phyloP scores from a whole-genome alignment of 768 basidiomycete genomes.

The Auricularia auricula-judae region DNA sequence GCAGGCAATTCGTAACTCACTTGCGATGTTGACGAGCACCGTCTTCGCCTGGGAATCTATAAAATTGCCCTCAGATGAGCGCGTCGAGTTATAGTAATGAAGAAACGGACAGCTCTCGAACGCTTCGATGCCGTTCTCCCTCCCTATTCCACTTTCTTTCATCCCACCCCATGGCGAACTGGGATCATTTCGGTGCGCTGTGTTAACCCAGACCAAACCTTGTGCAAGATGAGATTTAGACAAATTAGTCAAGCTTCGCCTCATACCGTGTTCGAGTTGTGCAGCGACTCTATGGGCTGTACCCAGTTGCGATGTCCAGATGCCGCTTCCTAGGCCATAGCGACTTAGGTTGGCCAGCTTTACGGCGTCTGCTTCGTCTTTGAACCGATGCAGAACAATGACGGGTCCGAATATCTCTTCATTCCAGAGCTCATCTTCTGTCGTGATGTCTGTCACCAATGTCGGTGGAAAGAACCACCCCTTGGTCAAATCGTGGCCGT shows the following conservation, averaged over 20 bases:
- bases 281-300: conserved; percentile 65
- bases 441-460: conserved; percentile 46
- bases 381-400: conserved; percentile 51
- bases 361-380: conserved; percentile 55
- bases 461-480: conserved; percentile 80
- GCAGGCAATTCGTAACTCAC: too few species aligned
- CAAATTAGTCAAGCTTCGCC: too few species aligned
- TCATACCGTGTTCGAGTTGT: conserved; percentile 35
- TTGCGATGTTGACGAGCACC: conserved; percentile 60
- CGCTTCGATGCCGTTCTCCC: conserved; percentile 80
- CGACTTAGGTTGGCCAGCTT: conserved; percentile 61
- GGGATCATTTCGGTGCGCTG: conserved; percentile 82
- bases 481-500: conserved; percentile 56
- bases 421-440: conserved; percentile 57
- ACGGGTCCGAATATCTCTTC: conserved; percentile 85
- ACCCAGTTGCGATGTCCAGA: conserved; percentile 71
- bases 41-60: conserved; percentile 82
- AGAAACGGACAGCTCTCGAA: conserved; percentile 57
- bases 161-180: conserved; percentile 71
- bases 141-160: conserved; percentile 66
- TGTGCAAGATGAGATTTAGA: background rate
- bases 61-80: background rate
- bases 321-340: conserved; percentile 71
- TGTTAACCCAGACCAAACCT: conserved; percentile 82
- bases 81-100: background rate